Conservation (phyloP, 306 rosid species). For the Heteromeles arbutifolia region DNA sequence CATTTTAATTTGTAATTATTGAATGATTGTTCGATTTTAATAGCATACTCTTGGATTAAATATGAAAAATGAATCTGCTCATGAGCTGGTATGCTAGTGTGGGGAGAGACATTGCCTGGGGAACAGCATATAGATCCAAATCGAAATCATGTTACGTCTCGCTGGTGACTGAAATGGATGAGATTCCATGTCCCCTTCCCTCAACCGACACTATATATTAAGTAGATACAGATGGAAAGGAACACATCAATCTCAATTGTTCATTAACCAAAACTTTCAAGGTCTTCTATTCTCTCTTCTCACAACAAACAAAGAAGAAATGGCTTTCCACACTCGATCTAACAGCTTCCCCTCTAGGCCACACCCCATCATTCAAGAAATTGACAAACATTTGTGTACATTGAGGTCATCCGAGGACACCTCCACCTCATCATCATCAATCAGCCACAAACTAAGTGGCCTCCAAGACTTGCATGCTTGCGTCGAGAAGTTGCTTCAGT, state of each 20-base stretch:
- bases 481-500: constrained; percentile 22
- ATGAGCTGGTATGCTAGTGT: constrained; percentile 19
- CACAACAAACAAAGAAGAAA: background rate
- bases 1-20: background rate
- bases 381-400: constrained; percentile 13
- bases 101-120: constrained; percentile 3
- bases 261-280: background rate
- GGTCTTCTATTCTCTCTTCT: background rate
- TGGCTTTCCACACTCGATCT: constrained; percentile 15
- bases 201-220: background rate
- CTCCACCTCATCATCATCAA: constrained; percentile 19
- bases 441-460: constrained; percentile 7
- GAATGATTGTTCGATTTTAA: background rate
- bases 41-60: background rate
- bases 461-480: constrained; percentile 23
- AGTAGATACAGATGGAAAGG: background rate
- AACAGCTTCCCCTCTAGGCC: constrained; percentile 29
- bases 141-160: constrained; percentile 10
- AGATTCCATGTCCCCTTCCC: constrained; percentile 25
- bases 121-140: constrained; percentile 11
- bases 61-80: background rate
- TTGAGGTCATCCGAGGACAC: constrained; percentile 12
- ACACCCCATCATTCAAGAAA: constrained; percentile 20
- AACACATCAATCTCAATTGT: background rate
- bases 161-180: background rate